Base-by-base conservation (phyloP, 2,329 filamentous ascomycete genomes). In the Akanthomyces muscarius region DNA sequence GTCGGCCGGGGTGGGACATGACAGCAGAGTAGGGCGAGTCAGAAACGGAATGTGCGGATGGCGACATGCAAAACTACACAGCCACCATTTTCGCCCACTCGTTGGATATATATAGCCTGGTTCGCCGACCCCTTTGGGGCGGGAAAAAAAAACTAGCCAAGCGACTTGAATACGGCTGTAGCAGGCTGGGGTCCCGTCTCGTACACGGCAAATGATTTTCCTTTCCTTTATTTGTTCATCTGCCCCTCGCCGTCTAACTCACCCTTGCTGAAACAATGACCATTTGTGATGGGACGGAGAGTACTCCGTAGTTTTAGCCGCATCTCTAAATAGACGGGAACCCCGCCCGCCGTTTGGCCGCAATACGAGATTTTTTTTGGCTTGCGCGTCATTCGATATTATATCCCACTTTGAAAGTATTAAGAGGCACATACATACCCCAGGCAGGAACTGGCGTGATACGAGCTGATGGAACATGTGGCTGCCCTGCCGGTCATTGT, bases 311-410 rank as follows among this genome's bases (percentile, higher is more conserved):
- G 4, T 41, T 16, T 16, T 41, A 16, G 38, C 38, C 38, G 14
- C 38, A 16, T 41, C 14, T 16, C 38, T 16, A 16, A 41, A 36
- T 36, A 36, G 33, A 36, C 10, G 38, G 38, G 4, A 23, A 51
- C 33, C 45, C 38, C 58, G 41, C 41, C 41, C 33, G 2, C 10
- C 10, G 33, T 53, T 61, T 23, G 8, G 5, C 16, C 16, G 47
- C 44, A 44, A 61, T 61, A 61, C 58, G 58, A 61, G 58, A 53
- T 16, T 41, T 16, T 56, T 33, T 30, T 44, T 36, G 2, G 53
- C 16, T 33, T 45, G 25, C 53, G 53, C 25, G 53, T 45, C 44
- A 25, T 10, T 41, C 10, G 3, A 5, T 41, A 5, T 41, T 5
- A 16, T 16, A 41, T 41, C 14, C 44, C 52, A 21, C 41, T 16